Evolutionary conservation across 495 filamentous ascomycete genomes (phyloP).

Genomic region (Trichoderma erinaceum): DNA sequence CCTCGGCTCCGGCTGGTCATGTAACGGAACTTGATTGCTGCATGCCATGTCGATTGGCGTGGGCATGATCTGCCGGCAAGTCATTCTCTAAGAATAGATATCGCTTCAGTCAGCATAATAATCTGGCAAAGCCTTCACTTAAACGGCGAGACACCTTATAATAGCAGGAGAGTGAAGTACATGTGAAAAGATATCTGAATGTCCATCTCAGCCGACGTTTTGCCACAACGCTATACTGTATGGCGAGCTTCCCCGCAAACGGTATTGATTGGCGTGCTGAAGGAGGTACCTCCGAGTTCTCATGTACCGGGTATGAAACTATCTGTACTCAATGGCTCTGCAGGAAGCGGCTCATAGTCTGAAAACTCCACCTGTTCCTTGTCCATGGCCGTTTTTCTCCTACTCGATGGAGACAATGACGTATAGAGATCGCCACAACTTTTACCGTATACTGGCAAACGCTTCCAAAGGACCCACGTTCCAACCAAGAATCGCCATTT

Average conservation of each 20-base stretch:
- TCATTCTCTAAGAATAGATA: no score
- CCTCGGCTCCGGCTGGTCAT: neutral
- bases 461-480: no score
- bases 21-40: neutral
- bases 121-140: no score
- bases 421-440: neutral
- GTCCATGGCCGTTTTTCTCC: neutral
- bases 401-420: neutral
- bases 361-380: constrained; percentile 1
- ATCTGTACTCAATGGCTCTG: neutral
- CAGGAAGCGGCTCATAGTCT: neutral
- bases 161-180: neutral
- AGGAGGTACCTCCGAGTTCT: no score
- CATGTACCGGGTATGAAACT: no score
- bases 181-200: neutral
- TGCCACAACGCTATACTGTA: neutral
- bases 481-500: no score
- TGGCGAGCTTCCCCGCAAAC: neutral
- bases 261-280: neutral
- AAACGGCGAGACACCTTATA: neutral
- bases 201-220: neutral
- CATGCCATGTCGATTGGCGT: neutral
- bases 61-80: no score
- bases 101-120: no score
- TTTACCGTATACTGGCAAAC: neutral